Evolutionary conservation across 2,329 filamentous ascomycete species (phyloP), one percentile per base, ranked within the genome.

Genomic region (Sclerotinia minor): DNA sequence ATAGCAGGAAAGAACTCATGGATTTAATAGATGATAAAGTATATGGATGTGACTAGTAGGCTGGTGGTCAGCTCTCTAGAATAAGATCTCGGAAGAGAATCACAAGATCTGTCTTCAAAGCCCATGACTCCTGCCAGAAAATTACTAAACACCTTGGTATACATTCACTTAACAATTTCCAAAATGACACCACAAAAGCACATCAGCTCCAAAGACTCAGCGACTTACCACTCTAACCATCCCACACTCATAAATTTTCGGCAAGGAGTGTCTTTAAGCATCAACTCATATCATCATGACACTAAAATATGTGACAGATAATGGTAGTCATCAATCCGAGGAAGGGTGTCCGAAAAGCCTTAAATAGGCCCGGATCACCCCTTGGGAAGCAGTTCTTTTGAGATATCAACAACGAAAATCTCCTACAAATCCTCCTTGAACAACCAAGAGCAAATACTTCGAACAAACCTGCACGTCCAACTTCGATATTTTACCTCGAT

Each of bases 141-240:
- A 17, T n/a, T 21, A 35, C 29, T 5, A 9, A 24, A 7, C 0
- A 35, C 0, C 4, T 24, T 8, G 15, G 0, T 38, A 41, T 6
- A 0, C 13, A 41, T 4, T 2, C 21, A 24, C 21, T 19, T 35
- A 17, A 21, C 17, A n/a, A n/a, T n/a, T n/a, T n/a, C n/a, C n/a
- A 49, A 24, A 32, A 35, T 8, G 24, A 7, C 21, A 11, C 4
- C 21, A 19, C 3, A 19, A n/a, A 59, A 29, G 24, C 41, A 45
- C 11, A 13, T 59, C 26, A 45, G 19, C 8, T 5, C 9, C 11
- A 13, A 29, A 11, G 11, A 58, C 15, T 13, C 26, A n/a, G 19
- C n/a, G 11, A 1, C 4, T 5, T 5, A 32, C 5, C 5, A 0
- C 26, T 6, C n/a, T 15, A 38, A 6, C 5, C 5, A 60, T 29